Percentiles rank a stretch among this genome's conserved stretches.
Conservation (phyloP, 208 protist genomes). For the Phytomonas serpens region DNA sequence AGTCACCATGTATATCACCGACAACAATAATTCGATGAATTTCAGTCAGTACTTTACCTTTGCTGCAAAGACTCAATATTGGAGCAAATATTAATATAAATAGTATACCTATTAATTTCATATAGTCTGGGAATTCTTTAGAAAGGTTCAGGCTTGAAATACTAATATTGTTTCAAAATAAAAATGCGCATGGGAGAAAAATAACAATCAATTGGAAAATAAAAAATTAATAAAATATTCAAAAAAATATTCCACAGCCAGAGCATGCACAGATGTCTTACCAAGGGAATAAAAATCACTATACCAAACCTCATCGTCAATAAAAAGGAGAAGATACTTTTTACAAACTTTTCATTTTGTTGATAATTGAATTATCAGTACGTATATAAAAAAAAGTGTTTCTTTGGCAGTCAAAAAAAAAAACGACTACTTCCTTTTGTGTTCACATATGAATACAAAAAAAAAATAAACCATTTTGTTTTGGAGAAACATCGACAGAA, state of each 20-base stretch:
- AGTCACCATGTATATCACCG: conserved; percentile 74
- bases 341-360: background rate
- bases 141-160: background rate
- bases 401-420: background rate
- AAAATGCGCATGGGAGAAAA: conserved; percentile 5
- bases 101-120: background rate
- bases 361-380: background rate
- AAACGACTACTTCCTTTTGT: background rate
- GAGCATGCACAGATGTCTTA: background rate
- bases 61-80: background rate
- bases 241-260: background rate
- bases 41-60: conserved; percentile 10
- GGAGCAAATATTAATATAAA: background rate
- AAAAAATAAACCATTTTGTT: background rate
- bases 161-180: background rate
- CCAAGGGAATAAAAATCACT: background rate
- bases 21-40: conserved; percentile 57
- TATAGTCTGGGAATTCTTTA: background rate
- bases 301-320: background rate
- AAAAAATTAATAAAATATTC: conserved; percentile 1
- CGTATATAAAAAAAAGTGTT: background rate
- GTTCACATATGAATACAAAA: background rate
- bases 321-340: background rate
- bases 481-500: background rate
- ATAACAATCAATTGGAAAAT: background rate